A percentile compares a stretch with the other conserved stretches of the same genome.
These are phyloP conservation scores for Exophiala lecanii-corni DNA, from an alignment of 2,329 filamentous ascomycete species.

Conservation along the genomic window DNA sequence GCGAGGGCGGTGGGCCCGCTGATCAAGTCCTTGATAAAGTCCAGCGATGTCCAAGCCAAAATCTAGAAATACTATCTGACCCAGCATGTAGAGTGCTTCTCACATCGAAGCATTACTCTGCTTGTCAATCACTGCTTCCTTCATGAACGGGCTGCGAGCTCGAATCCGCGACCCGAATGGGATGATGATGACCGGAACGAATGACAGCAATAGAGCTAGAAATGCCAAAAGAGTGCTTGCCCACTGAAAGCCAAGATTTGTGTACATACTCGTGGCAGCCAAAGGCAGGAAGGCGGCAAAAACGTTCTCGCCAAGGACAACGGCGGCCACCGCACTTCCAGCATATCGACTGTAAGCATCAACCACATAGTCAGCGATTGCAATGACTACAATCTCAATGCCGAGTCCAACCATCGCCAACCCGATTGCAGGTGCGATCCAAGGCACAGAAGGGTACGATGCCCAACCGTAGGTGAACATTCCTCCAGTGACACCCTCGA, in stretches of 20 bases:
- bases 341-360: slow-evolving; percentile 48
- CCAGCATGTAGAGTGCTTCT: no score
- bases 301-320: slow-evolving; percentile 47
- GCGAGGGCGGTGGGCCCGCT: no score
- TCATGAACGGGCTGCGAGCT: slow-evolving; percentile 17
- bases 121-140: slow-evolving; percentile 12
- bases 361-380: slow-evolving; percentile 46
- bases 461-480: slow-evolving; percentile 52
- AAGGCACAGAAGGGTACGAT: slow-evolving; percentile 38
- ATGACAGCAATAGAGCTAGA: slow-evolving; percentile 40
- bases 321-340: slow-evolving; percentile 46
- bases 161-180: slow-evolving; percentile 7
- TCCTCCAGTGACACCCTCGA: slow-evolving; percentile 42
- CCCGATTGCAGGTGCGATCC: slow-evolving; percentile 46
- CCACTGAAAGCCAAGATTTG: slow-evolving; percentile 45
- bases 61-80: no score
- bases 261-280: slow-evolving; percentile 46
- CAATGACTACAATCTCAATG: slow-evolving; percentile 44
- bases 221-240: slow-evolving; percentile 46
- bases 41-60: no score
- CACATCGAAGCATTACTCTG: no score
- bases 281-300: slow-evolving; percentile 47
- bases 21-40: no score
- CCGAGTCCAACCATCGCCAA: slow-evolving; percentile 48
- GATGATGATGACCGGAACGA: slow-evolving; percentile 36